Evolutionary conservation across 2,329 filamentous ascomycete genomes (phyloP), one percentile per base, ranked within the genome.

Genomic region (Aspergillus pseudonomiae): DNA sequence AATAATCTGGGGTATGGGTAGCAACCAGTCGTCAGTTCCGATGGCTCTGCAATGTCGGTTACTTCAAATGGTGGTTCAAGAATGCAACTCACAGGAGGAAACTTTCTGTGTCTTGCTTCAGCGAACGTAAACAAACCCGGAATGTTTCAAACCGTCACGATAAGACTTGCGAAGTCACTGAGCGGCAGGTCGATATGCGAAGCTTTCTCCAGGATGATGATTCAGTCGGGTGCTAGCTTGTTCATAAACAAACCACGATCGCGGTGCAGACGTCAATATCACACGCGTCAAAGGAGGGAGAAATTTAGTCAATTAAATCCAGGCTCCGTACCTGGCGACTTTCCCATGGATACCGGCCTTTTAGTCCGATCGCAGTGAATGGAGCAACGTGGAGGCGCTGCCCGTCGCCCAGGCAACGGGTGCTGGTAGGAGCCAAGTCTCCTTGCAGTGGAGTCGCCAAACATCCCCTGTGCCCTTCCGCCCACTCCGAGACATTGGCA

Each of bases 401-500:
- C n/a, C n/a, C 32, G 58, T 60, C 16, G 58, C 58, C 36, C 21
- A 14, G 58, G 46, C 58, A 60, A 60, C 58, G 58, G 12, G 10
- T 4, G 21, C 21, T 53, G 14, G 26, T 16, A 26, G n/a, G 36
- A 36, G 48, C 36, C 48, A 26, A 48, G 3, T 16, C 43, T 50
- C 9, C 57, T 34, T 32, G 12, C 41, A 46, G 26, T 19, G 19
- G 6, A 43, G 26, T 45, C 50, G 24, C 11, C 6, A 53, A 26
- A 21, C 30, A 21, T 21, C 10, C 2, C 19, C 52, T 26, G 10
- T 28, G 24, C 45, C 21, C 21, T 26, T 26, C 21, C 19, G 3
- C 21, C 10, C n/a, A 21, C 11, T 14, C n/a, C 21, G 6, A 46
- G 21, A 16, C 12, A 52, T 30, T 12, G n/a, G 16, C 9, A n/a